These are phyloP conservation scores for Nicotiana paniculata DNA, from an alignment of 257 asterid species.

Conservation along the genomic window DNA sequence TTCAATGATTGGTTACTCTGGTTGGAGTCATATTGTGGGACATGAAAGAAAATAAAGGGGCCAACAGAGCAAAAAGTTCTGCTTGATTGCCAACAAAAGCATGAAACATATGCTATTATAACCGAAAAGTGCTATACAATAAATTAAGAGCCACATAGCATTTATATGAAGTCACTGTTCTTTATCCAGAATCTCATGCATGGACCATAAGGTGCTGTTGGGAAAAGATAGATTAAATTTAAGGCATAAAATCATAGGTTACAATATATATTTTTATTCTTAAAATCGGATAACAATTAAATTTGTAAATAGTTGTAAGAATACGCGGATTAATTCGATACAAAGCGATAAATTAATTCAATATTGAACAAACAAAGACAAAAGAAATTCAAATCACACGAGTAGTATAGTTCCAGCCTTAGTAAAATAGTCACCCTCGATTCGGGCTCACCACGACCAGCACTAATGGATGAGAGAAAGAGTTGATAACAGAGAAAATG, in stretches of 20 bases:
- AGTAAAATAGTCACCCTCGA: no score
- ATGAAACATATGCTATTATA: not conserved
- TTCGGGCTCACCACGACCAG: no score
- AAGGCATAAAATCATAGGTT: not conserved
- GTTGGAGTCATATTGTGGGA: not conserved
- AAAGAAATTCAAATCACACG: no score
- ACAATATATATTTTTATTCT: no score
- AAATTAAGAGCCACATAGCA: not conserved
- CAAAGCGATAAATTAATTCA: no score
- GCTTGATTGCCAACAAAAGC: not conserved
- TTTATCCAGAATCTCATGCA: not conserved
- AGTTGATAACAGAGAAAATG: no score
- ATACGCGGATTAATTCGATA: no score
- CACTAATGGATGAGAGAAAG: no score
- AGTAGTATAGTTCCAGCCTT: no score
- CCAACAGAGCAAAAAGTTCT: not conserved
- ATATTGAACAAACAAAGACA: no score
- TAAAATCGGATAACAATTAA: no score
- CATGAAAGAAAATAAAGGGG: not conserved
- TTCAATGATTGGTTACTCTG: not conserved
- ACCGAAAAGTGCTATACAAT: not conserved
- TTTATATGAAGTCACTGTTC: not conserved
- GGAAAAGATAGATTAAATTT: not conserved
- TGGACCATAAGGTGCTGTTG: not conserved
- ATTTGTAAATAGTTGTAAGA: no score